Percentiles rank a stretch among this genome's conserved stretches.
phyloP scores from a whole-genome alignment of 139 green algal species.

The Chlorella vulgaris region DNA sequence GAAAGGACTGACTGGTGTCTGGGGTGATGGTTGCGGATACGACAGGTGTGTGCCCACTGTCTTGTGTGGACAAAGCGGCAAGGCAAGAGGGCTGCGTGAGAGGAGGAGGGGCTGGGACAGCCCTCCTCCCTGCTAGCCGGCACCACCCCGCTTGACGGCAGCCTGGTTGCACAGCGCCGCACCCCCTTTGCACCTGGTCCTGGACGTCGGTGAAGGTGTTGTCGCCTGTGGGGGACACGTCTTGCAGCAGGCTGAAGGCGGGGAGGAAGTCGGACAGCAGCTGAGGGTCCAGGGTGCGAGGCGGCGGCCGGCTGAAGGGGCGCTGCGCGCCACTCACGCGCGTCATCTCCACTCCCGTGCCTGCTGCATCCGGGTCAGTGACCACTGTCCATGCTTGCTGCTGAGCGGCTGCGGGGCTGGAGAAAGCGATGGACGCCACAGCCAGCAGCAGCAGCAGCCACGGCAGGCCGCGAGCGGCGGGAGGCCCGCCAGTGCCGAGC shows the following conservation, averaged over 20 bases:
- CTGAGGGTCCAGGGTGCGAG: conserved; percentile 30
- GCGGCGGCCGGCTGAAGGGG: conserved; percentile 21
- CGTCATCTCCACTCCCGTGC: not conserved
- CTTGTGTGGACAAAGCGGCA: no score
- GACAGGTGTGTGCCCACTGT: no score
- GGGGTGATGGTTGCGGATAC: not conserved
- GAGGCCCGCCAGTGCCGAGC: no score
- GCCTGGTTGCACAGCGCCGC: no score
- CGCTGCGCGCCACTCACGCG: not conserved
- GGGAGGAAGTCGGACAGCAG: conserved; percentile 41
- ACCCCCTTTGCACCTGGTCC: not conserved
- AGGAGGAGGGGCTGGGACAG: not conserved
- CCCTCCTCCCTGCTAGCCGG: not conserved
- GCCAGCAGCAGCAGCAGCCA: not conserved
- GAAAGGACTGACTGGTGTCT: no score
- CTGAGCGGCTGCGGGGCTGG: not conserved
- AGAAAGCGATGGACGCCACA: not conserved
- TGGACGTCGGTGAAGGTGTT: conserved; percentile 23
- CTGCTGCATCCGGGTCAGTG: not conserved
- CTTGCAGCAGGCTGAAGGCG: conserved; percentile 44
- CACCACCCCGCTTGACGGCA: no score
- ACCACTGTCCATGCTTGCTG: conserved; percentile 7
- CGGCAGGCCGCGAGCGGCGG: no score
- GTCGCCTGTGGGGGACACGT: conserved; percentile 5
- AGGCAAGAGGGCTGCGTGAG: not conserved